Conservation (phyloP, 2,329 filamentous ascomycete genomes). For the Trichoderma harzianum region DNA sequence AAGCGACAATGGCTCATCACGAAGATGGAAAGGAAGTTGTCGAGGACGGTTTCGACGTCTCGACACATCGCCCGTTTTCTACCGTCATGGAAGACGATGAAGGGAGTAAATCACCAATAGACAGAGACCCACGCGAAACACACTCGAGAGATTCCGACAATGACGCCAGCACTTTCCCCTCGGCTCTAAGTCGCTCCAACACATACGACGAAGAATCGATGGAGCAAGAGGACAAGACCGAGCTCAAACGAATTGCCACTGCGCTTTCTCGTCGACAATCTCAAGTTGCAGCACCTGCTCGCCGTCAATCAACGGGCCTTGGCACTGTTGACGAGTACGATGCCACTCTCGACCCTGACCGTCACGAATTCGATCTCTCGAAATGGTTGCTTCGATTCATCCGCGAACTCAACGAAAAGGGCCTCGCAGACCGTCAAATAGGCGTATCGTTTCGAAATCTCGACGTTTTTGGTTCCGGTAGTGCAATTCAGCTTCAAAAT, state of each 20-base stretch:
- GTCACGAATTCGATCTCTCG: constrained; percentile 38
- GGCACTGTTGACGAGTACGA: constrained; percentile 28
- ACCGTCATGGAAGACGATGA: not conserved
- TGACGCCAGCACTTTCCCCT: not conserved
- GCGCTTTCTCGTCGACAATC: constrained; percentile 36
- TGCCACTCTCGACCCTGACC: constrained; percentile 37
- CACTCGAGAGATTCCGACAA: constrained; percentile 5
- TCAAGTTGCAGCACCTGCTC: constrained; percentile 19
- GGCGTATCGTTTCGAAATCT: constrained; percentile 64
- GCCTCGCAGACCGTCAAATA: constrained; percentile 50
- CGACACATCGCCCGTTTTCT: not conserved
- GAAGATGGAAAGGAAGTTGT: not conserved
- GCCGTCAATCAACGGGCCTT: constrained; percentile 20
- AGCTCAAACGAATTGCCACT: constrained; percentile 40
- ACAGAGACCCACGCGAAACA: not conserved
- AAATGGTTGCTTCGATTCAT: constrained; percentile 43
- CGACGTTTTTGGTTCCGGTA: constrained; percentile 63
- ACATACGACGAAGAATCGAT: constrained; percentile 23
- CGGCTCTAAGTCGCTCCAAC: constrained; percentile 8
- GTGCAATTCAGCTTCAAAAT: constrained; percentile 64
- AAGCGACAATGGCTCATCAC: not conserved
- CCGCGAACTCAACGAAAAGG: constrained; percentile 49
- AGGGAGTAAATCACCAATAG: not conserved
- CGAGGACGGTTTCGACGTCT: not conserved
- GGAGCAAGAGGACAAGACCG: constrained; percentile 33